Base-by-base conservation (phyloP, 768 basidiomycete species). In the Roridomyces roridus region DNA sequence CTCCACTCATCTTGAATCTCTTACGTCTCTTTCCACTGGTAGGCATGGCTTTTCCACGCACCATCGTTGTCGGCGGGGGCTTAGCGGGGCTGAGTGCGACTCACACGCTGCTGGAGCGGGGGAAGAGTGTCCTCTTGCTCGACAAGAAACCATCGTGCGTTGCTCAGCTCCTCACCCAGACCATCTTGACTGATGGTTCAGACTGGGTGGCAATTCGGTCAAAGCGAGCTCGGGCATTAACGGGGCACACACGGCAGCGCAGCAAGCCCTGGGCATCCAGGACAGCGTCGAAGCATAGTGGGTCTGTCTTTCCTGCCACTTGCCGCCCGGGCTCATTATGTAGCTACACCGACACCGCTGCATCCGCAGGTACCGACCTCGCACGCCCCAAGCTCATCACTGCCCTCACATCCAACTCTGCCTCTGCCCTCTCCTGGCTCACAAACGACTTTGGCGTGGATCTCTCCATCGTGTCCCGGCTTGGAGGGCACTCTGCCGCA, bases 31-130 rank as follows among this genome's bases (percentile, higher is more conserved):
- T 31, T 31, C 29, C 29, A 31, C 29, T 31, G 6, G 7, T 14
- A 14, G 14, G 14, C 29, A 31, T 31, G 29, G 6, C 29, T 31
- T 6, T 14, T 31, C 29, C 14, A n/a, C 34, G 34, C 6, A 40
- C 43, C 6, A 65, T 67, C 36, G 83, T 91, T 62, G 85, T 90
- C 47, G 88, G 88, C 62, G 89, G 88, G 46, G 87, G 86, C 70
- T 80, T 88, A 47, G 83, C 83, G 0, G 87, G 87, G 60, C 82
- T 89, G 55, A 84, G 83, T 50, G 89, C 90, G n/a, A 88, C 88
- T 21, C 89, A 91, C 70, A 89, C 89, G 11, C 80, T 92, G 36
- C 80, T 90, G 41, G 88, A 91, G 71, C 79, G 86, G 29, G 90
- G 89, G 24, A 86, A 82, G 8, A 87, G 83, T 65, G 89, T 91